Percentiles rank a stretch among this genome's conserved stretches.
These are phyloP conservation scores for Aureobasidium lini DNA, from an alignment of 2,329 filamentous ascomycete genomes.

Conservation along the genomic window DNA sequence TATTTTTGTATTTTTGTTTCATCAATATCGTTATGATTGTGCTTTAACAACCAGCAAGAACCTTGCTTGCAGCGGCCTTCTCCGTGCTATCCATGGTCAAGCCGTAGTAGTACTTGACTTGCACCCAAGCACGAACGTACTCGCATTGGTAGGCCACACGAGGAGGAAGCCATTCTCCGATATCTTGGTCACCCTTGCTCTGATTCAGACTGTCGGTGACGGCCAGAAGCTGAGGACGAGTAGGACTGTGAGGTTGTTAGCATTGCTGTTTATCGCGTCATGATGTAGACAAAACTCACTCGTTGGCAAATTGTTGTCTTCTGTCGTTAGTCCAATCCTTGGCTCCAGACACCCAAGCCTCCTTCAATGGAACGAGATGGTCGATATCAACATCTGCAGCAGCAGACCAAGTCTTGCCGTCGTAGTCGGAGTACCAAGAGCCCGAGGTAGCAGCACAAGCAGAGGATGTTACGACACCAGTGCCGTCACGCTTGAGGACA, in stretches of 20 bases:
- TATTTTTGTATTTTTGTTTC: no score
- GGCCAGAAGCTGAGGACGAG: conserved; percentile 62
- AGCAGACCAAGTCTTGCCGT: conserved; percentile 61
- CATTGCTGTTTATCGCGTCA: conserved; percentile 21
- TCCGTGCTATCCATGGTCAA: conserved; percentile 65
- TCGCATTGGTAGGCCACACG: conserved; percentile 65
- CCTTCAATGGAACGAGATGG: conserved; percentile 73
- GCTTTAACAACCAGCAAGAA: conserved; percentile 57
- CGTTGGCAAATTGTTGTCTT: conserved; percentile 57
- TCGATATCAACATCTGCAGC: conserved; percentile 72
- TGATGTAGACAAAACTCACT: conserved; percentile 31
- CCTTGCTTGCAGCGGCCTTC: conserved; percentile 58
- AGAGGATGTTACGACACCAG: conserved; percentile 49
- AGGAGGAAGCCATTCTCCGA: conserved; percentile 70
- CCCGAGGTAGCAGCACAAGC: conserved; percentile 60
- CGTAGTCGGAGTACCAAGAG: conserved; percentile 64
- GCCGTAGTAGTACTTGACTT: conserved; percentile 66
- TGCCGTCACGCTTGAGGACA: conserved; percentile 68
- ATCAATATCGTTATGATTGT: no score
- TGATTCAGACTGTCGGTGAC: conserved; percentile 73
- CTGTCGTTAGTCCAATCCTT: conserved; percentile 60
- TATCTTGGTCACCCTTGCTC: conserved; percentile 63
- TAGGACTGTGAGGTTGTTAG: background rate
- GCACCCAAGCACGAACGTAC: conserved; percentile 69
- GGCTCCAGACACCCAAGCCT: conserved; percentile 64